phyloP scores from a whole-genome alignment of 805 yeast genomes.

The Yamadazyma philogaea region DNA sequence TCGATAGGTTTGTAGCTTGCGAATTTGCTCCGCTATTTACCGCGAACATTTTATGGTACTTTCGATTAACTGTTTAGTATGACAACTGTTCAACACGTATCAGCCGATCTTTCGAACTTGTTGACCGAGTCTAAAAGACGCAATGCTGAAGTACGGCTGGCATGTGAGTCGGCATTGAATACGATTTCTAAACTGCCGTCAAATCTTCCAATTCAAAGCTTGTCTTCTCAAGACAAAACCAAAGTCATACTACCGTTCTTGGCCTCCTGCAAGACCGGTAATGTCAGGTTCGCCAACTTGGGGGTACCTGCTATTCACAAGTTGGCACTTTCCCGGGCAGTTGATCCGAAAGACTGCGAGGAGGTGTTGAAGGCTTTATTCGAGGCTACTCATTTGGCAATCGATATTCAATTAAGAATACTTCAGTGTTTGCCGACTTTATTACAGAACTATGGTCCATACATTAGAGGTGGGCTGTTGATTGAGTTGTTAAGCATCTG shows the following conservation, averaged over 20 bases:
- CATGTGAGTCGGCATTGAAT: conserved; percentile 23
- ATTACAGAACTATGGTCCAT: conserved; percentile 57
- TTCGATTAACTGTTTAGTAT: conserved; percentile 10
- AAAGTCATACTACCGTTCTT: conserved; percentile 54
- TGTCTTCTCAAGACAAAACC: conserved; percentile 11
- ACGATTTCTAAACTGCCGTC: conserved; percentile 12
- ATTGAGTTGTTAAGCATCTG: conserved; percentile 64
- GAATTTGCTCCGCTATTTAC: background rate
- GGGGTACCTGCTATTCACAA: conserved; percentile 71
- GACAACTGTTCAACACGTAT: conserved; percentile 44
- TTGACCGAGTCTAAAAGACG: conserved; percentile 70
- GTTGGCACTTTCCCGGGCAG: conserved; percentile 50
- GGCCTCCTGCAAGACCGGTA: conserved; percentile 68
- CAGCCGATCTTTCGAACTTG: conserved; percentile 56
- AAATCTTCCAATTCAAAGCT: conserved; percentile 4
- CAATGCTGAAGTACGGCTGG: conserved; percentile 63
- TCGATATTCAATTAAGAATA: conserved; percentile 82
- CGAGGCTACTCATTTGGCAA: conserved; percentile 71
- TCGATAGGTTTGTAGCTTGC: background rate
- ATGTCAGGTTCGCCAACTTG: conserved; percentile 66
- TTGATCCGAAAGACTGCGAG: conserved; percentile 52
- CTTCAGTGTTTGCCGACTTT: conserved; percentile 78
- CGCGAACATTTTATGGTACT: background rate
- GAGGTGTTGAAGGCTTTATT: conserved; percentile 63
- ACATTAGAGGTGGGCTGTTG: conserved; percentile 54